These are phyloP conservation scores for Withania somnifera DNA, from an alignment of 305 asterid genomes.

Conservation along the genomic window DNA sequence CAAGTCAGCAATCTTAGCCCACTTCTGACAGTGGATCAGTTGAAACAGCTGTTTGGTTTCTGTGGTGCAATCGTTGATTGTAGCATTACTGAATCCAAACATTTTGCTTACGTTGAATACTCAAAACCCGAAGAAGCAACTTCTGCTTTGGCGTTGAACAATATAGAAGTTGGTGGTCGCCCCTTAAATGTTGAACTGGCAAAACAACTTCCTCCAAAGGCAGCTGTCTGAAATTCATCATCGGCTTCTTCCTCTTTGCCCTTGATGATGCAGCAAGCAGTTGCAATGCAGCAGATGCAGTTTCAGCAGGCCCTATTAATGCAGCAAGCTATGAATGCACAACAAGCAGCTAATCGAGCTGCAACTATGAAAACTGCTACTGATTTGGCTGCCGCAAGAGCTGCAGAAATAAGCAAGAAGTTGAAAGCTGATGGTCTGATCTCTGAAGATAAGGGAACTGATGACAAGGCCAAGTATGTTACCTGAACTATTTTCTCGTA, in stretches of 20 bases:
- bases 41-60: constrained; percentile 85
- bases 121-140: constrained; percentile 85
- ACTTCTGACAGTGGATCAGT: constrained; percentile 80
- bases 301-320: constrained; percentile 91
- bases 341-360: constrained; percentile 91
- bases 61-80: constrained; percentile 78
- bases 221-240: constrained; percentile 27
- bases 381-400: constrained; percentile 94
- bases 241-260: constrained; percentile 61
- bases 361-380: constrained; percentile 97
- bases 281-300: constrained; percentile 98
- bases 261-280: constrained; percentile 92
- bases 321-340: constrained; percentile 85
- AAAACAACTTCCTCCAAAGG: constrained; percentile 82
- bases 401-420: constrained; percentile 89
- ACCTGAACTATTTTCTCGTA: not conserved
- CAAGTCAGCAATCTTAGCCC: constrained; percentile 98
- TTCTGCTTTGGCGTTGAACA: constrained; percentile 84
- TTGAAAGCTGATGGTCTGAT: constrained; percentile 75
- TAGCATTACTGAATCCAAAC: constrained; percentile 76
- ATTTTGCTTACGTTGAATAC: constrained; percentile 85
- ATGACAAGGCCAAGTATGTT: constrained; percentile 55
- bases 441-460: constrained; percentile 41
- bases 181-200: constrained; percentile 98
- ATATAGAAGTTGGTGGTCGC: constrained; percentile 91